phyloP scores from a whole-genome alignment of 352 stramenopile species.

The Phytophthora fragariaefolia region DNA sequence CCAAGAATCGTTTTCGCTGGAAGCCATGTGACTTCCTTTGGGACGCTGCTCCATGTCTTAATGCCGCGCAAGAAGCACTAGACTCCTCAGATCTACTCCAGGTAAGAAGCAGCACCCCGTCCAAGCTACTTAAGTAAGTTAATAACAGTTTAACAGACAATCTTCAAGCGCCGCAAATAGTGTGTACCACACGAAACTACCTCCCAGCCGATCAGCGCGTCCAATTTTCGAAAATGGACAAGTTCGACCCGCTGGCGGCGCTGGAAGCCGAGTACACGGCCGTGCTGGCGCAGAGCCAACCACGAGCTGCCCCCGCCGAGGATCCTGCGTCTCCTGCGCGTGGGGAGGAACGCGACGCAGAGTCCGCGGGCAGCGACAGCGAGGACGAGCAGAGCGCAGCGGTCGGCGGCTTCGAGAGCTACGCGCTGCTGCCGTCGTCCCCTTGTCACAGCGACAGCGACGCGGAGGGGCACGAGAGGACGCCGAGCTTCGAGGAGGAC shows the following conservation, averaged over 20 bases:
- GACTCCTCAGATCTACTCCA: too few species aligned
- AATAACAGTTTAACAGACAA: neutral
- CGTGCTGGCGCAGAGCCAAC: slow-evolving; percentile 51
- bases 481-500: slow-evolving; percentile 18
- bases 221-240: slow-evolving; percentile 35
- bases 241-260: slow-evolving; percentile 55
- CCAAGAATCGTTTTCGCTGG: too few species aligned
- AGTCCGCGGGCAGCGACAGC: slow-evolving; percentile 26
- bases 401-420: slow-evolving; percentile 36
- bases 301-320: neutral
- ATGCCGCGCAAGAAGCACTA: too few species aligned
- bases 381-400: slow-evolving; percentile 31
- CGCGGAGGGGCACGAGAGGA: slow-evolving; percentile 17
- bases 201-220: neutral
- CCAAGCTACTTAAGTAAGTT: too few species aligned
- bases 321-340: neutral
- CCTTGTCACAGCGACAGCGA: slow-evolving; percentile 40
- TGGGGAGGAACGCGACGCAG: slow-evolving; percentile 6
- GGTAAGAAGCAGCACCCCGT: too few species aligned
- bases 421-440: slow-evolving; percentile 42
- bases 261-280: slow-evolving; percentile 73
- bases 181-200: neutral
- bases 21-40: too few species aligned
- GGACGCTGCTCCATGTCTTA: too few species aligned
- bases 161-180: slow-evolving; percentile 1